A percentile compares a stretch with the other conserved stretches of the same genome.
These are phyloP conservation scores for Orobanche coerulescens DNA, from an alignment of 257 asterid genomes.

Conservation along the genomic window DNA sequence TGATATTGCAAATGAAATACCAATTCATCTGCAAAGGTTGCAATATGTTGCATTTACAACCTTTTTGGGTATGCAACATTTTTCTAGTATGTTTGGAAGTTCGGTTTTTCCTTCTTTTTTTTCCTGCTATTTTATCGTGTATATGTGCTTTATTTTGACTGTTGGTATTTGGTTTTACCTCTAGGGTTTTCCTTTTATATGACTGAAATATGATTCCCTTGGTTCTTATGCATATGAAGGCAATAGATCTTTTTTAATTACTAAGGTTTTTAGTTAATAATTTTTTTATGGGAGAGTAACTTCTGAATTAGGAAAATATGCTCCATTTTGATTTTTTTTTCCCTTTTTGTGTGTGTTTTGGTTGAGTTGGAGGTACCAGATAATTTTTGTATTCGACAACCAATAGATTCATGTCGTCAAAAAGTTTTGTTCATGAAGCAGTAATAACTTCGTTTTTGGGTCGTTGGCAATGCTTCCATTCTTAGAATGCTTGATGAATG, in stretches of 20 bases:
- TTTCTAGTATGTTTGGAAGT: slow-evolving; percentile 1
- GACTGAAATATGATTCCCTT: no score
- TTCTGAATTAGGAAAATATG: neutral
- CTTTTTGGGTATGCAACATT: slow-evolving; percentile 58
- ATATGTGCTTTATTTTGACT: neutral
- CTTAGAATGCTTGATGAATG: neutral
- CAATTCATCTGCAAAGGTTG: slow-evolving; percentile 84
- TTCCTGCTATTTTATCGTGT: neutral
- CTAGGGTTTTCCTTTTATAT: neutral
- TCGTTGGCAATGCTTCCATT: neutral
- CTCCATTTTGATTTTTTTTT: neutral
- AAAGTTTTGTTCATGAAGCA: neutral
- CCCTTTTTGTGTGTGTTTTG: no score
- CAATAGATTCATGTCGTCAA: neutral
- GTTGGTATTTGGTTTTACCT: slow-evolving; percentile 10
- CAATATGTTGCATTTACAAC: slow-evolving; percentile 93
- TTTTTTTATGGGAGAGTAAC: neutral
- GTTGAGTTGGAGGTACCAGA: neutral
- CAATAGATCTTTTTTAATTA: neutral
- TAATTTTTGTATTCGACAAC: slow-evolving; percentile 5
- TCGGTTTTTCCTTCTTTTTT: no score
- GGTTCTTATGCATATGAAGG: neutral
- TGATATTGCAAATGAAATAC: slow-evolving; percentile 87
- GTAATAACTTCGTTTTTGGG: neutral
- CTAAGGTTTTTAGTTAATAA: neutral